These are phyloP conservation scores for Balansia obtecta DNA, from an alignment of 2,329 filamentous ascomycete species.

Conservation along the genomic window DNA sequence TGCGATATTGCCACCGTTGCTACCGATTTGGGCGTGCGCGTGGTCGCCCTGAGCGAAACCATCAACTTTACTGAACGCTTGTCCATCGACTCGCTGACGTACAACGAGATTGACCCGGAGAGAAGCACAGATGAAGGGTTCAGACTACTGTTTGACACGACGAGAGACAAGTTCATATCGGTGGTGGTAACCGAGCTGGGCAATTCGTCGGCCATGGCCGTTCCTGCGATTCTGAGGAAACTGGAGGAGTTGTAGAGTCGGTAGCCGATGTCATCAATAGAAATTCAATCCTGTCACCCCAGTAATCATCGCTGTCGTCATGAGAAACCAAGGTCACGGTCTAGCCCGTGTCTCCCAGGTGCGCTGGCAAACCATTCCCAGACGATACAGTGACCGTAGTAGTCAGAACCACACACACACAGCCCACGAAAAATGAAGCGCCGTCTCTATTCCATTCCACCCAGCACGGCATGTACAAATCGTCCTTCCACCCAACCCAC, in stretches of 20 bases:
- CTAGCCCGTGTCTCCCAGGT: not conserved
- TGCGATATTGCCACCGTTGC: constrained; percentile 78
- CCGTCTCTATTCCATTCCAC: not conserved
- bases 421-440: not conserved
- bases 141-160: constrained; percentile 80
- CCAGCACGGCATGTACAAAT: not conserved
- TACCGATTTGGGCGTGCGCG: constrained; percentile 60
- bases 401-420: too few species aligned
- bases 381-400: too few species aligned
- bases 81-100: constrained; percentile 80
- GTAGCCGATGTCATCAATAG: not conserved
- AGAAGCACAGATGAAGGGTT: constrained; percentile 44
- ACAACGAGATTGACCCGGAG: constrained; percentile 80
- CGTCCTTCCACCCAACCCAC: not conserved
- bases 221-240: constrained; percentile 51
- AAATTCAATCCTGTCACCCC: not conserved
- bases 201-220: constrained; percentile 71
- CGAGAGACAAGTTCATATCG: constrained; percentile 72
- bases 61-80: constrained; percentile 86
- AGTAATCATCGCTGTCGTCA: not conserved
- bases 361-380: not conserved
- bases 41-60: constrained; percentile 84
- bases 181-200: constrained; percentile 89
- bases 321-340: not conserved
- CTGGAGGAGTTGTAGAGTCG: constrained; percentile 39